A percentile compares a stretch with the other conserved stretches of the same genome.
Conservation (phyloP, 176 grass and related monocot species). For the Tuctoria greenei region DNA sequence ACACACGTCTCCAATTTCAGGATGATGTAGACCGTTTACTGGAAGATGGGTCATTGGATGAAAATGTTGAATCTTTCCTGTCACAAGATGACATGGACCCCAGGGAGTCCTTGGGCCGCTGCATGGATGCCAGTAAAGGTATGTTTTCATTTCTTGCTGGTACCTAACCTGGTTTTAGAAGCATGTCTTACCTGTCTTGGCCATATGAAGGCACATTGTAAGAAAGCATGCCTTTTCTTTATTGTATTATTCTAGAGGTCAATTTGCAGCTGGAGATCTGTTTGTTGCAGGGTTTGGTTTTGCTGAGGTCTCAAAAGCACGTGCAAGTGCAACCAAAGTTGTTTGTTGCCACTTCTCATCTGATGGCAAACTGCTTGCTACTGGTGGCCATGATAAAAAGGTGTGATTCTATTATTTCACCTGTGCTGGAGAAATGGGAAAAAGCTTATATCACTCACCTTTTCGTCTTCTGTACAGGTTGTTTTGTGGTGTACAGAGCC, state of each 20-base stretch:
- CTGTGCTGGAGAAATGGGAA: background rate
- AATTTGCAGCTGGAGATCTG: slow-evolving; percentile 20
- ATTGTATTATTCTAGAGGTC: background rate
- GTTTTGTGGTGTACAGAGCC: slow-evolving; percentile 74
- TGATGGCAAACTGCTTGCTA: slow-evolving; percentile 95
- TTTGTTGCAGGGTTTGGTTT: slow-evolving; percentile 72
- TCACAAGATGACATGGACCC: slow-evolving; percentile 98
- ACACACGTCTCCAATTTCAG: slow-evolving; percentile 50
- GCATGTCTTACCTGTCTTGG: background rate
- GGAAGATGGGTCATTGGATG: slow-evolving; percentile 92
- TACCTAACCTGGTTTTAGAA: slow-evolving; percentile 25
- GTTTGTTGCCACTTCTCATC: slow-evolving; percentile 90
- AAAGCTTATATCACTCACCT: slow-evolving; percentile 22
- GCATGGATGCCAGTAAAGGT: slow-evolving; percentile 96
- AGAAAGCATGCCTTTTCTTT: slow-evolving; percentile 15
- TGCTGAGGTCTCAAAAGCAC: slow-evolving; percentile 55
- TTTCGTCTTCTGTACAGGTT: slow-evolving; percentile 49
- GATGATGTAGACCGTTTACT: slow-evolving; percentile 92
- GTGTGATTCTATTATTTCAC: slow-evolving; percentile 30
- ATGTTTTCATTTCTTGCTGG: slow-evolving; percentile 12
- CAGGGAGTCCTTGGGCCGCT: slow-evolving; percentile 76
- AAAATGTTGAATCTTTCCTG: slow-evolving; percentile 99
- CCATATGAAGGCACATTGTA: background rate
- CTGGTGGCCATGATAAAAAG: slow-evolving; percentile 99
- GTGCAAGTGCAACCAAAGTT: slow-evolving; percentile 84